These are phyloP conservation scores for Aphanomyces euteiches DNA, from an alignment of 352 stramenopile species.

Conservation along the genomic window DNA sequence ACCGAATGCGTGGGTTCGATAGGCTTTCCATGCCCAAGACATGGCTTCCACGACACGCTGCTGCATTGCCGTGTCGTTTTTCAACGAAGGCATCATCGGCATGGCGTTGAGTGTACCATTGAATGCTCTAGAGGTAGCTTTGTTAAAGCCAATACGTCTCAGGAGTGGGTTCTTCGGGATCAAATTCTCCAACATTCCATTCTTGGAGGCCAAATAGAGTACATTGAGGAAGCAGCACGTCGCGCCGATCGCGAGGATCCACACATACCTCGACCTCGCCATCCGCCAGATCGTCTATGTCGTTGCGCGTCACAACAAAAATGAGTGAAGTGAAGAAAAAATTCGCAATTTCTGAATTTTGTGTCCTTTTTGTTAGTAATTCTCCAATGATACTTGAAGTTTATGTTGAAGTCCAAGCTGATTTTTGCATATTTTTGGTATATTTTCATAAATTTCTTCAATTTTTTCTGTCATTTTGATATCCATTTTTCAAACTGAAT, in stretches of 20 bases:
- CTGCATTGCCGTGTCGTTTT: conserved; percentile 51
- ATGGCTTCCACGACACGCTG: conserved; percentile 60
- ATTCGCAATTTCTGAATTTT: neutral
- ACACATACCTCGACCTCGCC: conserved; percentile 9
- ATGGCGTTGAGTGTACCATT: neutral
- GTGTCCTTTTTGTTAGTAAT: neutral
- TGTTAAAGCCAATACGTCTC: neutral
- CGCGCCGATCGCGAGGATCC: conserved; percentile 9
- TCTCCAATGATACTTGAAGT: too few relatives aligned
- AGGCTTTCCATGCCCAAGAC: conserved; percentile 75
- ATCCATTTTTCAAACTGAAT: neutral
- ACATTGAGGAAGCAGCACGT: conserved; percentile 27
- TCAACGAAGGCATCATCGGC: neutral
- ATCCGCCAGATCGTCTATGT: neutral
- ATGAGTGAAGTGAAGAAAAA: neutral
- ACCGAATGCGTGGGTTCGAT: conserved; percentile 64
- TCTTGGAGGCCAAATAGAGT: conserved; percentile 12
- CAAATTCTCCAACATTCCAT: conserved; percentile 9
- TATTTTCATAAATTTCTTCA: neutral
- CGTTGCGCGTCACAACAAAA: neutral
- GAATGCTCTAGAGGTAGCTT: neutral
- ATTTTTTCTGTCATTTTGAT: too few relatives aligned
- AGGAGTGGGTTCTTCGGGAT: neutral
- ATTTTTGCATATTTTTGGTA: neutral
- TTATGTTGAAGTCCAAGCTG: too few relatives aligned